Base-by-base conservation (phyloP, 805 yeast genomes). In the Ogataea populi-albae region DNA sequence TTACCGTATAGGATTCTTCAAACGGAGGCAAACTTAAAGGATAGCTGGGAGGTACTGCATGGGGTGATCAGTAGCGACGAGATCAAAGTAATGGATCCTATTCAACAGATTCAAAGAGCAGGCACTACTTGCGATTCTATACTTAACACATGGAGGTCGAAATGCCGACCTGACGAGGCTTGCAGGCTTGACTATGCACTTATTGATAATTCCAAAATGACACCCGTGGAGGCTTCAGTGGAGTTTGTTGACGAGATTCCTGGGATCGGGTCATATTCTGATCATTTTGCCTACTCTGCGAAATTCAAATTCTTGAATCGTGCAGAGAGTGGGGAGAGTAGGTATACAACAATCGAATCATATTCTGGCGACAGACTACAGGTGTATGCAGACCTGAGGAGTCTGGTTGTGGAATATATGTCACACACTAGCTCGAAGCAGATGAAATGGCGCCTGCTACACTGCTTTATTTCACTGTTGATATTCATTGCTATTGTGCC, bases 91-190 rank as follows among this genome's bases (percentile, higher is more conserved):
- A 47, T 81, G 58, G 55, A 65, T 2, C 81, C 86, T 0, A 47
- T 64, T 21, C 73, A 75, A 15, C 98, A 93, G 56, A 69, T 93
- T 25, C 57, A 54, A 6, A 46, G 64, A 15, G 96, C 86, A 5
- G 97, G 96, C 1, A 77, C 84, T 5, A 93, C 98, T 0, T 88
- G 98, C 59, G 96, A 93, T 54, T 85, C 95, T 1, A 69, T 67
- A 11, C 64, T 89, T 38, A 91, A 93, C 54, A 85, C 96, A 2
- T 93, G 96, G 95, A 71, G 98, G 44, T 65, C 64, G 25, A 52
- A 62, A 30, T 58, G 80, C 20, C 49, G 61, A 15, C 67, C 71
- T 0, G 69, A 73, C 34, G 88, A 86, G 43, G 97, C 98, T 2
- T 82, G 91, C 50, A 68, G 98, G 26, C 67, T 93, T 32, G 98